Evolutionary conservation across 106 monocot genomes (phyloP).

Genomic region (Dendrobium catenatum): DNA sequence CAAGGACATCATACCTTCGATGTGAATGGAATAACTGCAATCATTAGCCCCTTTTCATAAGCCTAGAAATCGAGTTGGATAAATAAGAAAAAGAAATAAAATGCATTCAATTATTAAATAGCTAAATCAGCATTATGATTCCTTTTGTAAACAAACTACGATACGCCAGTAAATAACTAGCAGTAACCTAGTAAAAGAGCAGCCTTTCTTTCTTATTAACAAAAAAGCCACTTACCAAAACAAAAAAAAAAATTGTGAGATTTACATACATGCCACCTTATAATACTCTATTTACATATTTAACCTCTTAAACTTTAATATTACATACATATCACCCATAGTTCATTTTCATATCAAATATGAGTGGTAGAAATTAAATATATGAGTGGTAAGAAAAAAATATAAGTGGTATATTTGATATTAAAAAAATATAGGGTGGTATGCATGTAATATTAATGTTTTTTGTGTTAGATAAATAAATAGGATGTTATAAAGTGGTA

Average conservation of each 20-base stretch:
- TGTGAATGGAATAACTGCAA: conserved; percentile 97
- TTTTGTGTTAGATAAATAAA: too few species aligned
- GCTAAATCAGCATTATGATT: not conserved
- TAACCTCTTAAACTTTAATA: too few species aligned
- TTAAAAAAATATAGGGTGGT: too few species aligned
- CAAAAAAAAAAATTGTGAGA: not conserved
- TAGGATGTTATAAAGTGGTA: too few species aligned
- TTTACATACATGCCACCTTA: too few species aligned
- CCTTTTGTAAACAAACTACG: not conserved
- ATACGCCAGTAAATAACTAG: not conserved
- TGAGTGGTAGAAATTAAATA: too few species aligned
- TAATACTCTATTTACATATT: too few species aligned
- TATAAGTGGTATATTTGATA: too few species aligned
- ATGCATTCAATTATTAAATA: not conserved
- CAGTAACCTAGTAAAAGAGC: not conserved
- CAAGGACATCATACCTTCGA: conserved; percentile 61
- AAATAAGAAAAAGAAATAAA: conserved; percentile 13
- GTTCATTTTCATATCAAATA: too few species aligned
- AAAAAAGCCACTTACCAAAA: not conserved
- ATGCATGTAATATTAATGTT: too few species aligned
- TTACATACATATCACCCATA: too few species aligned
- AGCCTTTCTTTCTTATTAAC: not conserved
- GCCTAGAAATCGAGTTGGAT: conserved; percentile 42
- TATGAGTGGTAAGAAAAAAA: too few species aligned
- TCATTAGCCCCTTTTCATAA: conserved; percentile 96